phyloP scores from a whole-genome alignment of 768 basidiomycete genomes.

The Collybiopsis luxurians region DNA sequence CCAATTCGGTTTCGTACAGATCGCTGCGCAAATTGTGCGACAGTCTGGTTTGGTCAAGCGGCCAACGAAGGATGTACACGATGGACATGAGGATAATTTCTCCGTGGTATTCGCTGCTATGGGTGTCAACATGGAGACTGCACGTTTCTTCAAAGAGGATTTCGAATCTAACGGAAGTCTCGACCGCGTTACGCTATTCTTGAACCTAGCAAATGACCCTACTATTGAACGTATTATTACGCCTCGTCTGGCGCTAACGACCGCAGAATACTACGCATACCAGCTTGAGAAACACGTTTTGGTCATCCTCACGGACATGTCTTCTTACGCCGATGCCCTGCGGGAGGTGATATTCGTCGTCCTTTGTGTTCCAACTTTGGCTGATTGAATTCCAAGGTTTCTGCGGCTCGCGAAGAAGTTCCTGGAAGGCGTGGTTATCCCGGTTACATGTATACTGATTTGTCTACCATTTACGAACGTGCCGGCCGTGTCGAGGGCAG shows the following conservation, averaged over 20 bases:
- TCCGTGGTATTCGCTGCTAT: conserved; percentile 99
- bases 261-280: conserved; percentile 99
- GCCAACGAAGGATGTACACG: conserved; percentile 95
- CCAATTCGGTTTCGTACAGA: conserved; percentile 44
- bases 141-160: conserved; percentile 99
- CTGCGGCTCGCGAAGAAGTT: conserved; percentile 98
- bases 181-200: conserved; percentile 96
- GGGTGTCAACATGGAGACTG: conserved; percentile 99
- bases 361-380: conserved; percentile 12
- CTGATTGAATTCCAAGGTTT: conserved; percentile 55
- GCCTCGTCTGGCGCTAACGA: conserved; percentile 95
- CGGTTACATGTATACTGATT: conserved; percentile 98
- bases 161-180: conserved; percentile 98
- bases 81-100: conserved; percentile 99
- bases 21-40: conserved; percentile 99
- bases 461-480: conserved; percentile 99
- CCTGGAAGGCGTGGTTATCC: conserved; percentile 99
- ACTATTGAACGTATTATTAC: conserved; percentile 99
- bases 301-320: conserved; percentile 99
- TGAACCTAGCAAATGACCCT: conserved; percentile 98
- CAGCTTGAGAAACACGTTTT: conserved; percentile 99
- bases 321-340: conserved; percentile 93
- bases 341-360: conserved; percentile 66
- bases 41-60: conserved; percentile 97
- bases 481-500: conserved; percentile 97